Evolutionary conservation across 129 eudicot genomes (phyloP).

Genomic region (Centaurea solstitialis): DNA sequence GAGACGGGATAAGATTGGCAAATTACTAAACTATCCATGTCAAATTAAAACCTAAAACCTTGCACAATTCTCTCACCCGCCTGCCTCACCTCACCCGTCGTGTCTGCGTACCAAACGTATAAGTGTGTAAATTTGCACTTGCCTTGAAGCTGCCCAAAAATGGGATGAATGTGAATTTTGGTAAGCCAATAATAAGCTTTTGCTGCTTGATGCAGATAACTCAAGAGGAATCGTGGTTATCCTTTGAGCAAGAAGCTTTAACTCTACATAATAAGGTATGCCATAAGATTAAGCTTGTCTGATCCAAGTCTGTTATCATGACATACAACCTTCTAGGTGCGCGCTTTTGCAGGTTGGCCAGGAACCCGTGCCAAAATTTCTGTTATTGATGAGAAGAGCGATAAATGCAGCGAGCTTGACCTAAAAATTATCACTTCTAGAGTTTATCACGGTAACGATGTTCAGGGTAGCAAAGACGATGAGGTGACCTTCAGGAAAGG

Average conservation of each 20-base stretch:
- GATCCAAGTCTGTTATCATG: slow-evolving; percentile 25
- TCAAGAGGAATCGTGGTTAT: slow-evolving; percentile 90
- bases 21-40: neutral
- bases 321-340: slow-evolving; percentile 77
- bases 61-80: neutral
- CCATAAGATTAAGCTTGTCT: slow-evolving; percentile 11
- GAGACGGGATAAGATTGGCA: neutral
- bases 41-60: neutral
- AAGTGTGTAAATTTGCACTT: neutral
- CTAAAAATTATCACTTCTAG: slow-evolving; percentile 78
- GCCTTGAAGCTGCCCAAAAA: neutral
- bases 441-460: slow-evolving; percentile 35
- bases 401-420: slow-evolving; percentile 47
- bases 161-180: neutral
- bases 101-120: neutral
- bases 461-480: slow-evolving; percentile 42
- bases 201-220: slow-evolving; percentile 51
- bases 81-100: neutral
- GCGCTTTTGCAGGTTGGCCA: slow-evolving; percentile 99
- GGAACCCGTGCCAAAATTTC: slow-evolving; percentile 84
- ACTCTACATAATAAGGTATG: slow-evolving; percentile 85
- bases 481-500: slow-evolving; percentile 61
- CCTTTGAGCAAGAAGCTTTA: slow-evolving; percentile 76
- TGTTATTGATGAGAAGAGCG: slow-evolving; percentile 48
- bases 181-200: slow-evolving; percentile 13